Evolutionary conservation across 2,329 filamentous ascomycete genomes (phyloP).

Genomic region (Colletotrichum sp.): DNA sequence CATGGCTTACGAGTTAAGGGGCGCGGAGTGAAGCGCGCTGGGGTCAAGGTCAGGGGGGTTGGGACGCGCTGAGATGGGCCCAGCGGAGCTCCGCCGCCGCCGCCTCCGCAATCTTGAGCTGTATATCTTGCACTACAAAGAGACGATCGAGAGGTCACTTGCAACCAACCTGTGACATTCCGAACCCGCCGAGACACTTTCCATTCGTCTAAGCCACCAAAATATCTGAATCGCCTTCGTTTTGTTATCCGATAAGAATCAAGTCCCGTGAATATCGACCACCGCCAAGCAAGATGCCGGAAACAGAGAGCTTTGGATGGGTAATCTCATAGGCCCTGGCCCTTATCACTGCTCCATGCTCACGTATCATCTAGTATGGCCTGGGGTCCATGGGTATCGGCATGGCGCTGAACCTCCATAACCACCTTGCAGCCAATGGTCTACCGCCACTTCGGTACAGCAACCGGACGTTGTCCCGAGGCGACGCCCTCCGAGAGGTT

Average conservation of each 20-base stretch:
- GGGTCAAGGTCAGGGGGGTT: neutral
- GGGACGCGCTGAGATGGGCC: neutral
- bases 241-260: neutral
- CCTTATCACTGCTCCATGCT: neutral
- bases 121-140: constrained; percentile 1
- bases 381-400: constrained; percentile 49
- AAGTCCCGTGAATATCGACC: neutral
- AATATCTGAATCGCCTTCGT: neutral
- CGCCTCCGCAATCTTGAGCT: neutral
- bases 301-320: constrained; percentile 2
- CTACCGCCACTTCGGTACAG: constrained; percentile 37
- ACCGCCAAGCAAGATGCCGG: neutral
- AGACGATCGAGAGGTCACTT: neutral
- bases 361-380: constrained; percentile 25
- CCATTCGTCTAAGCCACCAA: neutral
- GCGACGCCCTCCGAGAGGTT: constrained; percentile 34
- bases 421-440: constrained; percentile 37
- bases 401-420: constrained; percentile 47
- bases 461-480: constrained; percentile 43
- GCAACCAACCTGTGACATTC: neutral
- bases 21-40: neutral
- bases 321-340: neutral
- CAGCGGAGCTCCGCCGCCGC: constrained; percentile 12
- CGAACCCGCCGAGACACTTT: neutral
- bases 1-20: neutral